Evolutionary conservation across 805 yeast genomes (phyloP).

Genomic region (Kregervanrija delftensis): DNA sequence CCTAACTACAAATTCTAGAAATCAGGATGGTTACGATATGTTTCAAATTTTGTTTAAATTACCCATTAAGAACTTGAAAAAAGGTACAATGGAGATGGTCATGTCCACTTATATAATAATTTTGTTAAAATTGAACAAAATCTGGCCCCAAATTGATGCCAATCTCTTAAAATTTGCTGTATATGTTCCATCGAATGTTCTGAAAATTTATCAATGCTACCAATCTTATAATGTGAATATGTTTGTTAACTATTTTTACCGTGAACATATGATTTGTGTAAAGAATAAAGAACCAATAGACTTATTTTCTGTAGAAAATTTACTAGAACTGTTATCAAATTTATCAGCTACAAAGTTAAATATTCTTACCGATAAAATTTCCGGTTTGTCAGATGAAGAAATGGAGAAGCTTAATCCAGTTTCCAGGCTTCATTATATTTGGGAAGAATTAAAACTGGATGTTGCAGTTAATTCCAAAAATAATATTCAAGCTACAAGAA

Average conservation of each 20-base stretch:
- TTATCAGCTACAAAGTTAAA: no score
- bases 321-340: no score
- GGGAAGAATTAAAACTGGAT: no score
- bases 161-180: conserved; percentile 1
- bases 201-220: conserved; percentile 2
- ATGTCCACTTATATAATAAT: conserved; percentile 14
- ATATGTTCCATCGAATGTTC: not conserved
- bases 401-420: no score
- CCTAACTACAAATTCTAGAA: conserved; percentile 11
- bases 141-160: not conserved
- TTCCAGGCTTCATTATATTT: no score
- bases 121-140: conserved; percentile 5
- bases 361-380: no score
- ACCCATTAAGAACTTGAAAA: conserved; percentile 4
- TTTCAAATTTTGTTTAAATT: conserved; percentile 16
- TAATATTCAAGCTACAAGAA: no score
- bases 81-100: conserved; percentile 5
- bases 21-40: conserved; percentile 13
- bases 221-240: not conserved
- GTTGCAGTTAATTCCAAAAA: no score
- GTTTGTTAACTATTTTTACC: conserved; percentile 1
- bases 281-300: no score
- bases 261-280: not conserved
- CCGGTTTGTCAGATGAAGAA: no score
- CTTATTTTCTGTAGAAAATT: no score